Percentiles rank a stretch among this genome's conserved stretches.
These are phyloP conservation scores for Linum lewisii DNA, from an alignment of 345 rosid genomes.

Conservation along the genomic window DNA sequence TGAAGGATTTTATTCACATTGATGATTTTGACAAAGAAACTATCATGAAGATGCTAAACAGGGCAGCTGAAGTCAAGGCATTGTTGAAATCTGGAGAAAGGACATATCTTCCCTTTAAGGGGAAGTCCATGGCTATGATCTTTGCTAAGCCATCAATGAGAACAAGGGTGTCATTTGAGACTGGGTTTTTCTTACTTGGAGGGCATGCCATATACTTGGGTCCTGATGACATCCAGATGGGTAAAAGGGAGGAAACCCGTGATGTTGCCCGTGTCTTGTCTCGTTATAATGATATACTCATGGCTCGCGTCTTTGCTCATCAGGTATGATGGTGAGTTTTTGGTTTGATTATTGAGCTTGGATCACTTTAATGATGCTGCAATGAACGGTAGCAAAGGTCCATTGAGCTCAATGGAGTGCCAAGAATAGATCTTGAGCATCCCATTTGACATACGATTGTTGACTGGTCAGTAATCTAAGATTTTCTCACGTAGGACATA, in stretches of 20 bases:
- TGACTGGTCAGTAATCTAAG: slow-evolving; percentile 5
- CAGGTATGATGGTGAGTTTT: slow-evolving; percentile 88
- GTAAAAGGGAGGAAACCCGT: slow-evolving; percentile 88
- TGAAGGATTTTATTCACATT: slow-evolving; percentile 71
- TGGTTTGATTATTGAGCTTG: slow-evolving; percentile 6
- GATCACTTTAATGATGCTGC: background rate
- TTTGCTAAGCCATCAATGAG: slow-evolving; percentile 98
- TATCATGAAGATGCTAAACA: slow-evolving; percentile 53
- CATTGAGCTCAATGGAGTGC: too few species aligned
- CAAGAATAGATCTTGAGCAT: too few species aligned
- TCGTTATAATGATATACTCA: slow-evolving; percentile 80
- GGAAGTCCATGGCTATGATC: slow-evolving; percentile 93
- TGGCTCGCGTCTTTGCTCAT: slow-evolving; percentile 97
- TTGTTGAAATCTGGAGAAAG: slow-evolving; percentile 75
- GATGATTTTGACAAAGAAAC: slow-evolving; percentile 80
- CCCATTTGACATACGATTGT: too few species aligned
- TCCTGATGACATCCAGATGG: slow-evolving; percentile 93
- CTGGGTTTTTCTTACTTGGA: slow-evolving; percentile 88
- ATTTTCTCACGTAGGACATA: slow-evolving; percentile 50
- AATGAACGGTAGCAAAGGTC: too few species aligned
- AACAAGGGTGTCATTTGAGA: slow-evolving; percentile 90
- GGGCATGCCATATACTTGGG: slow-evolving; percentile 93
- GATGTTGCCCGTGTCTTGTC: slow-evolving; percentile 91
- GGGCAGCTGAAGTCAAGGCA: slow-evolving; percentile 80
- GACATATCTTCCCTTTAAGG: slow-evolving; percentile 68